phyloP scores from a whole-genome alignment of 169 alveolate species.

The Perkinsus marinus region DNA sequence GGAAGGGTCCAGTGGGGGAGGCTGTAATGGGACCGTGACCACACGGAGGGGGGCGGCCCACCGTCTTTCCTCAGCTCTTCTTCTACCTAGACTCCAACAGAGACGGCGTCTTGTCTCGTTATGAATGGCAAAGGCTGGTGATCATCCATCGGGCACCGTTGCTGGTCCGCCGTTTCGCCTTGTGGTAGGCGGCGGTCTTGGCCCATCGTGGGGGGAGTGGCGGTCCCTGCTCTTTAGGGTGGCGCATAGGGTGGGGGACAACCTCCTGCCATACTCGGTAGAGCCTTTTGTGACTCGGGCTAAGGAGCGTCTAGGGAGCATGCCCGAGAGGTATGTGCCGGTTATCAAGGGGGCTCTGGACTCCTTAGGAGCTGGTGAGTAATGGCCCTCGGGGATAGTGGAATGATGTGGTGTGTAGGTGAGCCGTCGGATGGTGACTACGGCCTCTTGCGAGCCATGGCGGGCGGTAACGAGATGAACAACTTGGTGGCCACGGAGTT shows the following conservation, averaged over 20 bases:
- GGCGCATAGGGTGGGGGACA: not conserved
- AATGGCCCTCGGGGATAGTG: no score
- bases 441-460: not conserved
- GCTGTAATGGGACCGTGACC: not conserved
- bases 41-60: no score
- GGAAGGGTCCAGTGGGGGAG: not conserved
- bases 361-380: not conserved
- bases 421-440: not conserved
- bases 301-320: not conserved
- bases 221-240: not conserved
- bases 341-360: not conserved
- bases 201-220: not conserved
- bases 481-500: not conserved
- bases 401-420: not conserved
- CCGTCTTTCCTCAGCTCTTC: not conserved
- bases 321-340: not conserved
- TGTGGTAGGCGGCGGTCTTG: not conserved
- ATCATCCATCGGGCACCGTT: not conserved
- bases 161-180: not conserved
- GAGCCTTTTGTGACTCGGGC: not conserved
- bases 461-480: not conserved
- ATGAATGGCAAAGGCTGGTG: not conserved
- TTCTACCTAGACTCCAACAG: not conserved
- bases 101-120: not conserved
- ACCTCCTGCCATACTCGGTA: not conserved